These are phyloP conservation scores for Colletotrichum sp. DNA, from an alignment of 2,329 filamentous ascomycete species.

Conservation along the genomic window DNA sequence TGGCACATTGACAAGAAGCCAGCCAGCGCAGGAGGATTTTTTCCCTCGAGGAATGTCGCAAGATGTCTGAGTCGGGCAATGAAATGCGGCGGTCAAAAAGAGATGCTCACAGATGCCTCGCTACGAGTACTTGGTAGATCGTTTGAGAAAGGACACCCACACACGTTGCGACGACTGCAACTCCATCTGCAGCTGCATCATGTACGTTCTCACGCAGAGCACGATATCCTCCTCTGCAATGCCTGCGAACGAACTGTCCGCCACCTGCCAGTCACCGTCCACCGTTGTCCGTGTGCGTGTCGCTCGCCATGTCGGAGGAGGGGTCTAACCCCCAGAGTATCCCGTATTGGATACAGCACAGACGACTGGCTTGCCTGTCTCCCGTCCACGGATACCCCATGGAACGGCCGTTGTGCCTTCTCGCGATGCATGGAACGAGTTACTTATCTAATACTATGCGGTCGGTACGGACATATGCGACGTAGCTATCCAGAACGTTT, in stretches of 20 bases:
- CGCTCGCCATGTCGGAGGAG: neutral
- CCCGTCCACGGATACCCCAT: neutral
- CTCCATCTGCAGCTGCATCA: neutral
- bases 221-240: neutral
- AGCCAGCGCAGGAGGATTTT: neutral
- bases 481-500: neutral
- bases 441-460: neutral
- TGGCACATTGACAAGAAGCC: neutral
- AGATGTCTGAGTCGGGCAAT: neutral
- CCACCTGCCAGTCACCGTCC: conserved; percentile 6
- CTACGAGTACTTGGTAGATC: neutral
- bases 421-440: neutral
- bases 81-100: neutral
- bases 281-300: neutral
- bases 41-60: neutral
- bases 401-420: neutral
- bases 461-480: neutral
- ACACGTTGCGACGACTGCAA: neutral
- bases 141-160: neutral
- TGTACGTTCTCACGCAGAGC: neutral
- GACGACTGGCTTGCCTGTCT: neutral
- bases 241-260: neutral
- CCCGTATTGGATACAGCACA: neutral
- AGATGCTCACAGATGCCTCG: neutral
- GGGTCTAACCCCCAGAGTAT: neutral